Conservation (phyloP, 305 asterid genomes). For the Salvia sclarea region DNA sequence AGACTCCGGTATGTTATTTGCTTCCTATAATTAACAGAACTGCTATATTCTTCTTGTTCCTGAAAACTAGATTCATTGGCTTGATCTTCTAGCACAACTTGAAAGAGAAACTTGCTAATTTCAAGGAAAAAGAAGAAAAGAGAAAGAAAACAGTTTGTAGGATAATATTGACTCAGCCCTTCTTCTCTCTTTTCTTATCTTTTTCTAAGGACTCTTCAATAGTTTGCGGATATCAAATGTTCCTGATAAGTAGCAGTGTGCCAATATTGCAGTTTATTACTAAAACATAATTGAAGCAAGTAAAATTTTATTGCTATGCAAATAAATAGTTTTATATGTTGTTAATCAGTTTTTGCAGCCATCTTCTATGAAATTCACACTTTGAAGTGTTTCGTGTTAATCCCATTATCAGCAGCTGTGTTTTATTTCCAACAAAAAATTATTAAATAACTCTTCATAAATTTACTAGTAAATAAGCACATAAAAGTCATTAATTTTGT, state of each 20-base stretch:
- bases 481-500: not conserved
- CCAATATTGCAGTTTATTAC: slow-evolving; percentile 23
- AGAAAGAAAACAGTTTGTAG: slow-evolving; percentile 5
- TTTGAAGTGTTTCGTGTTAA: slow-evolving; percentile 1
- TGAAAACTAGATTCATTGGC: slow-evolving; percentile 12
- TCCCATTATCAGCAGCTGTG: not conserved
- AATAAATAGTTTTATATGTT: not conserved
- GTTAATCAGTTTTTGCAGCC: not conserved
- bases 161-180: not conserved
- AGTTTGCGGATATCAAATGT: slow-evolving; percentile 3
- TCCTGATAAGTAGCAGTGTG: not conserved
- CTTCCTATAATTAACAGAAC: slow-evolving; percentile 8
- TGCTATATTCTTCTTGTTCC: slow-evolving; percentile 7
- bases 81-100: slow-evolving; percentile 9
- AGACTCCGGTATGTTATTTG: slow-evolving; percentile 59
- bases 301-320: not conserved
- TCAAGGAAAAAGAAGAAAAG: not conserved
- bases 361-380: not conserved
- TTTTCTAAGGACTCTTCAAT: slow-evolving; percentile 15
- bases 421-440: not conserved
- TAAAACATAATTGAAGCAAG: slow-evolving; percentile 2
- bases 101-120: not conserved
- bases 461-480: not conserved
- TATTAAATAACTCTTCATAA: not conserved
- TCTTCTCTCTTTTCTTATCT: not conserved